Evolutionary conservation across 2,329 filamentous ascomycete genomes (phyloP), one percentile per base, ranked within the genome.

Genomic region (Cladosporium sp.): DNA sequence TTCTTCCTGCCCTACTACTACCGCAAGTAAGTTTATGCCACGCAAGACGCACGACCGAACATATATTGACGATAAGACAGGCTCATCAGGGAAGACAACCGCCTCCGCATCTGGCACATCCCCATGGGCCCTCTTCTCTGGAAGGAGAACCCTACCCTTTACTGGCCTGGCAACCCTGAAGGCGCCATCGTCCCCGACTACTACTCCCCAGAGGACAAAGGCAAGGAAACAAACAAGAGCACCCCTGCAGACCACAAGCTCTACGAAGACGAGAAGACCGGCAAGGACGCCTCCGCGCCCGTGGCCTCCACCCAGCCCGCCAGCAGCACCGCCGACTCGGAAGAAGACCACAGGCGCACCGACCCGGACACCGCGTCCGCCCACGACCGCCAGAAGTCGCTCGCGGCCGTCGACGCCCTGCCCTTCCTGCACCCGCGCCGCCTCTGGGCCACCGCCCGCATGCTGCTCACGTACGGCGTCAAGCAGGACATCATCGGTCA

Each of bases 151-250:
- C 57, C 57, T 10, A 50, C 46, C 32, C 43, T 67, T 35, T 62
- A 63, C 58, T 55, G 51, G 40, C 61, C 63, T 32, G 62, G 59
- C 41, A 55, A 61, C 38, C 54, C 59, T n/a, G 55, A 62, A 22
- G 38, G 38, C 3, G 57, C 55, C 3, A 54, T 64, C 18, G 61
- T 68, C 18, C 55, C 59, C 22, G 60, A 67, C 52, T 64, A 67
- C 56, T 64, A 66, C 43, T 57, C 46, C 9, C 32, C 46, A 34
- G 52, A 57, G 31, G 54, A 58, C 33, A 50, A 41, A 42, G n/a
- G 9, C 33, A 34, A 16, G 9, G 11, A 19, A 35, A 10, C 35
- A 10, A 37, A 35, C 14, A 49, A 43, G 9, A 16, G 22, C 45
- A 28, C 10, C 35, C 18, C 22, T 16, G 37, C 9, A n/a, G 37